Conservation (phyloP, 179 eudicot species). For the Vitellaria paradoxa region DNA sequence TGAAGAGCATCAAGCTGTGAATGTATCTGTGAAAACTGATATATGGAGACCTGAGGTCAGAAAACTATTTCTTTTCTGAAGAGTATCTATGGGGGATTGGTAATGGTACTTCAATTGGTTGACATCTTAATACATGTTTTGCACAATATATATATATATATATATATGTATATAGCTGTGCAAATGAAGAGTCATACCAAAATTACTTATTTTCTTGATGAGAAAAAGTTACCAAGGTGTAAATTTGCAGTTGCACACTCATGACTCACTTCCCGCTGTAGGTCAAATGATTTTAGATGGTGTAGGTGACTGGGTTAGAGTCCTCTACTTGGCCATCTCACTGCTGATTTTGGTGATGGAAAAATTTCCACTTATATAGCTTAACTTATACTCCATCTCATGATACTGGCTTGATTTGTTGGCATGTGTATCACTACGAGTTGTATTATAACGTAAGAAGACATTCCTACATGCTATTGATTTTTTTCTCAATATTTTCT, state of each 20-base stretch:
- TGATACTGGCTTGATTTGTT: background rate
- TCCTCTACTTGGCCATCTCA: background rate
- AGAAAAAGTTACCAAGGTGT: background rate
- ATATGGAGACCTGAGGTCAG: slow-evolving; percentile 61
- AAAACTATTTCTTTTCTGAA: background rate
- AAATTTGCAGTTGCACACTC: background rate
- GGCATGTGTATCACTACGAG: background rate
- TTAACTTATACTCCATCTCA: background rate
- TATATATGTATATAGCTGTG: background rate
- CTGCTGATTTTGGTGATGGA: background rate
- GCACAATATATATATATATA: no score
- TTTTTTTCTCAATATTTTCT: slow-evolving; percentile 3
- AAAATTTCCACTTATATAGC: background rate
- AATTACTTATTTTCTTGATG: background rate
- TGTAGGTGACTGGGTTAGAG: background rate
- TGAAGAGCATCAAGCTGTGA: slow-evolving; percentile 81
- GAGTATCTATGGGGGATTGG: slow-evolving; percentile 3
- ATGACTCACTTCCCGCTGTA: background rate
- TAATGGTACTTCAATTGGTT: background rate
- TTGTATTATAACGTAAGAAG: background rate
- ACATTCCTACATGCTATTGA: background rate
- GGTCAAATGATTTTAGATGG: background rate
- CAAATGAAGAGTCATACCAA: background rate
- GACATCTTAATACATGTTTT: background rate
- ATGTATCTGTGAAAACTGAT: slow-evolving; percentile 68